Evolutionary conservation across 73 alveolate genomes (phyloP), one percentile per base, ranked within the genome.

Genomic region (Stentor coeruleus): DNA sequence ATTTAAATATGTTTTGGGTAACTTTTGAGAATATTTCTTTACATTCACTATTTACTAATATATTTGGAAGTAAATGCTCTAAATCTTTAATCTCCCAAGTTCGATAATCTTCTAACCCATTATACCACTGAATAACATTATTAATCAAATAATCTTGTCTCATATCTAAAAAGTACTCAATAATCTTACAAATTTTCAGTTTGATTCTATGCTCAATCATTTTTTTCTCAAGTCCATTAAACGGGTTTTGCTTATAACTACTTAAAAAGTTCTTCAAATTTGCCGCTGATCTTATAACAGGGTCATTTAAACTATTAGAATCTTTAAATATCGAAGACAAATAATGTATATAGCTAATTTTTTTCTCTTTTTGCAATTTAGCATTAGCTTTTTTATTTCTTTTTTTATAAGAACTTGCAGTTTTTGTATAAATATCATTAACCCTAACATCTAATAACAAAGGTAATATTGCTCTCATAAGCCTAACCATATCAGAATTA

Each of bases 131-230:
- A 31, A 35, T 75, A 31, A 40, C 58, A 2, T 75, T 75, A 2
- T 40, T 39, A 30, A 75, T n/a, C n/a, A 75, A 38, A 38, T 26
- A 75, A 14, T 75, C 83, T 39, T 75, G 83, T n/a, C 83, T 28
- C 2, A 20, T n/a, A n/a, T 75, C 72, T 14, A 75, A n/a, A 35
- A 14, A 39, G 2, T 39, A 75, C 6, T 75, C 59, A 39, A 75
- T 31, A 14, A 75, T 75, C 26, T 35, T 15, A 35, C 83, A 75
- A 1, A 75, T 75, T 75, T 75, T 40, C 35, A 75, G 41, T 33
- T 75, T 75, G 14, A 75, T 75, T 40, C 59, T 39, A n/a, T 37
- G 15, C 20, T 75, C 81, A 38, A 20, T 26, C 26, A 37, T 33
- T 38, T 75, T 39, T 20, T 75, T 15, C 1, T 75, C 83, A 20